Percentiles rank a stretch among this genome's conserved stretches.
Conservation (phyloP, 352 stramenopile genomes). For the Blastocystis sp. region DNA sequence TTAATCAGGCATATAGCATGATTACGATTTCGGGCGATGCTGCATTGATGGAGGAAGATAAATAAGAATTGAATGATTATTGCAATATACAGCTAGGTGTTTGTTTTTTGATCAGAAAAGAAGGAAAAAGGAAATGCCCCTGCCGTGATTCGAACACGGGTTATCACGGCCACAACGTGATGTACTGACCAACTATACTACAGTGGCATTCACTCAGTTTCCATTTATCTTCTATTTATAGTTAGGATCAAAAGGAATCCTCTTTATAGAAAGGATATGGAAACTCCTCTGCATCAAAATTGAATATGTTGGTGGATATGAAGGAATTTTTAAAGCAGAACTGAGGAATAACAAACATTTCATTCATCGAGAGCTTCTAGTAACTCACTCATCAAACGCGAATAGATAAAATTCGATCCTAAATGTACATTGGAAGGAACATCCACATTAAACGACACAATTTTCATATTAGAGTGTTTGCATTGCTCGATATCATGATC, state of each 20-base stretch:
- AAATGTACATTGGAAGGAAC: neutral
- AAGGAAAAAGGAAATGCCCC: slow-evolving; percentile 37
- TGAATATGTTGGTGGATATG: no score
- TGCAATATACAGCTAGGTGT: neutral
- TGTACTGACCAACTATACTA: slow-evolving; percentile 69
- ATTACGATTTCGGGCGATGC: slow-evolving; percentile 83
- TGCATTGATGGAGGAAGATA: slow-evolving; percentile 71
- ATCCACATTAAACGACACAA: slow-evolving; percentile 50
- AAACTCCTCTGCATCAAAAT: no score
- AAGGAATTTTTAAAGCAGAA: neutral
- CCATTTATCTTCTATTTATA: neutral
- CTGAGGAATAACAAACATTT: neutral
- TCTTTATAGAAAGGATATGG: no score
- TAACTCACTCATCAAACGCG: slow-evolving; percentile 48
- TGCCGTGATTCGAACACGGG: slow-evolving; percentile 67
- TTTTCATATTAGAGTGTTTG: neutral
- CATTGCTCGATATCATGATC: slow-evolving; percentile 9
- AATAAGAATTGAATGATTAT: neutral
- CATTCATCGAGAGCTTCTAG: neutral
- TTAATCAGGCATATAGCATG: slow-evolving; percentile 86
- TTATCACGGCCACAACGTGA: slow-evolving; percentile 68
- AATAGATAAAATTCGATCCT: slow-evolving; percentile 38
- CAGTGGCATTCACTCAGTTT: neutral
- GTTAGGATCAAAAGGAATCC: no score
- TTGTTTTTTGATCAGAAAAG: neutral